phyloP scores from a whole-genome alignment of 1,284 basidiomycete species.

The Ceratorhiza oryzae-sativae region DNA sequence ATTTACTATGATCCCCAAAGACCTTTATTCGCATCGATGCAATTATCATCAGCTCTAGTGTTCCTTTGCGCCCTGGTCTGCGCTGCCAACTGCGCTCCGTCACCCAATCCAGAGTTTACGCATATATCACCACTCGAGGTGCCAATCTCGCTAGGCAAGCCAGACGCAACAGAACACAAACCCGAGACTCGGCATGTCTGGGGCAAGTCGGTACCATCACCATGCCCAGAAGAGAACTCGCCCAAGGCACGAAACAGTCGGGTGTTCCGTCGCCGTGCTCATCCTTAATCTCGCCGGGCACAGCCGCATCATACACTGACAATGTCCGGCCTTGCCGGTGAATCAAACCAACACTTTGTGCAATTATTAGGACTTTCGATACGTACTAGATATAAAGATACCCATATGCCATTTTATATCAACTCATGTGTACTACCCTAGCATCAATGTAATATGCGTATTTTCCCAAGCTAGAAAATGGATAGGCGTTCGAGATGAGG shows the following conservation, averaged over 20 bases:
- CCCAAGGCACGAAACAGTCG: slow-evolving; percentile 16
- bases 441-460: no score
- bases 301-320: background rate
- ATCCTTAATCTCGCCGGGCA: slow-evolving; percentile 1
- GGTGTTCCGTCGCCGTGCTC: slow-evolving; percentile 28
- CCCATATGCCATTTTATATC: background rate
- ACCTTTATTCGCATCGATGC: background rate
- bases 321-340: no score
- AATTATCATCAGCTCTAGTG: background rate
- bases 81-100: background rate
- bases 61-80: background rate
- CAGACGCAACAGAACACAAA: background rate
- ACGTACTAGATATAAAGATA: background rate
- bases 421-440: no score
- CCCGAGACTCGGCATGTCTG: background rate
- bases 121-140: background rate
- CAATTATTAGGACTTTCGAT: slow-evolving; percentile 9
- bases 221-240: background rate
- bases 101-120: background rate
- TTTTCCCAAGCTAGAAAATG: no score
- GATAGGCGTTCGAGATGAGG: no score
- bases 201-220: background rate
- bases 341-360: no score
- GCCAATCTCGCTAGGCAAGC: background rate
- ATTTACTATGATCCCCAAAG: background rate